These are phyloP conservation scores for Aphanomyces stellatus DNA, from an alignment of 352 stramenopile genomes.

Conservation along the genomic window DNA sequence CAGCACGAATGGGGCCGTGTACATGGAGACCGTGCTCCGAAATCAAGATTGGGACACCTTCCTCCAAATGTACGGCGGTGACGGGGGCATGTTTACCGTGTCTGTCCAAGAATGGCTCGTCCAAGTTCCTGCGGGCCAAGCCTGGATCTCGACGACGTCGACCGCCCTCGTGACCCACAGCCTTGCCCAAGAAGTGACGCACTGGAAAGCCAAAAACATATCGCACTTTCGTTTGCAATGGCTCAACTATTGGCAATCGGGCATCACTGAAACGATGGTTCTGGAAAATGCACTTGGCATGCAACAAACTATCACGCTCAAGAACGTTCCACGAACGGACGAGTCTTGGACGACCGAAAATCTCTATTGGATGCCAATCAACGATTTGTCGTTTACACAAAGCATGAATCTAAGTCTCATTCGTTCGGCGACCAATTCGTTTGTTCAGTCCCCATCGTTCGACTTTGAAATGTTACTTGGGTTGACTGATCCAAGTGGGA, in stretches of 20 bases:
- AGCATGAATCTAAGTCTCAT: neutral
- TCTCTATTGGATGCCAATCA: neutral
- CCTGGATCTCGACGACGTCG: neutral
- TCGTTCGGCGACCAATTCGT: neutral
- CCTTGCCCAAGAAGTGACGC: neutral
- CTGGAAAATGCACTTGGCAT: neutral
- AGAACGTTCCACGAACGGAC: neutral
- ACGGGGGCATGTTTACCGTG: neutral
- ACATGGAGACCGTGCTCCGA: neutral
- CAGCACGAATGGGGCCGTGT: neutral
- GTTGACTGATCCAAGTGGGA: neutral
- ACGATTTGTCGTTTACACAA: neutral
- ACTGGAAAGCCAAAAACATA: neutral
- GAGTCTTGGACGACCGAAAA: neutral
- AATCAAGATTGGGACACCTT: neutral
- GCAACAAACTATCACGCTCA: neutral
- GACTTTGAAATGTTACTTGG: neutral
- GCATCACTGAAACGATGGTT: conserved; percentile 4
- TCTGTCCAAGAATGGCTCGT: neutral
- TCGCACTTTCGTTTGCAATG: neutral
- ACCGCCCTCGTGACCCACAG: neutral
- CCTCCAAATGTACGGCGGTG: neutral
- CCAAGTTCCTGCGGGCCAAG: neutral
- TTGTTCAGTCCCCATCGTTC: neutral
- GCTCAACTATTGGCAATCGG: neutral